Evolutionary conservation across 208 protist genomes (phyloP), one percentile per base, ranked within the genome.

Genomic region (Kentomonas sorsogonicus): DNA sequence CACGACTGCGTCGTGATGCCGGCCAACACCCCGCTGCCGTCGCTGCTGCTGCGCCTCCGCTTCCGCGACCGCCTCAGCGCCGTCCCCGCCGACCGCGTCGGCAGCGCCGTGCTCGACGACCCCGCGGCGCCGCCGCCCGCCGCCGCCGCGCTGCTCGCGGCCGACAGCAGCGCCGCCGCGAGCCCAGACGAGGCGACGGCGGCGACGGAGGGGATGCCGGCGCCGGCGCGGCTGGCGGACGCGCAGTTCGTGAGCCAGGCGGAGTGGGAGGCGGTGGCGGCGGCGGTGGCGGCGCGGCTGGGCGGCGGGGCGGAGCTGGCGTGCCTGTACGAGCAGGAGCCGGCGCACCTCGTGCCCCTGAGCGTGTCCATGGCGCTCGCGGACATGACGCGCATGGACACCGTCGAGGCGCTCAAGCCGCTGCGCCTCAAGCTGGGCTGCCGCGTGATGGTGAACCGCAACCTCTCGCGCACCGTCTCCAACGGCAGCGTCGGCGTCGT

Each of bases 401-500:
- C 65, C 30, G 74, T 72, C 27, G 66, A 86, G 18, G 55, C 62
- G 26, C 72, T 95, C 31, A n/a, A 45, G 15, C 89, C 85, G 13
- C 63, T 93, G 46, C 83, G 76, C 15, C 73, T 96, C 38, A 93
- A 93, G 67, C 60, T 93, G 16, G 90, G 90, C 23, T 89, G 79
- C 40, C 91, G 84, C 0, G 87, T 96, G 22, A 94, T 96, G 91
- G 47, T 94, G 34, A 92, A 80, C 52, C 83, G 87, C 50, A 96
- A 96, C 67, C 71, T 96, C 3, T 91, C 86, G 4, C 77, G 81
- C 7, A 78, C 74, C 10, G 81, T 96, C 27, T 91, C 82, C 22
- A 94, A 96, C 44, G 91, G 91, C 38, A 91, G 81, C 53, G 77
- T 93, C 16, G 91, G 91, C 29, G 61, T 87, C 20, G 88, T 96